A percentile compares a stretch with the other conserved stretches of the same genome.
Conservation (phyloP, 2,329 filamentous ascomycete genomes). For the Pestalotiopsis sp. region DNA sequence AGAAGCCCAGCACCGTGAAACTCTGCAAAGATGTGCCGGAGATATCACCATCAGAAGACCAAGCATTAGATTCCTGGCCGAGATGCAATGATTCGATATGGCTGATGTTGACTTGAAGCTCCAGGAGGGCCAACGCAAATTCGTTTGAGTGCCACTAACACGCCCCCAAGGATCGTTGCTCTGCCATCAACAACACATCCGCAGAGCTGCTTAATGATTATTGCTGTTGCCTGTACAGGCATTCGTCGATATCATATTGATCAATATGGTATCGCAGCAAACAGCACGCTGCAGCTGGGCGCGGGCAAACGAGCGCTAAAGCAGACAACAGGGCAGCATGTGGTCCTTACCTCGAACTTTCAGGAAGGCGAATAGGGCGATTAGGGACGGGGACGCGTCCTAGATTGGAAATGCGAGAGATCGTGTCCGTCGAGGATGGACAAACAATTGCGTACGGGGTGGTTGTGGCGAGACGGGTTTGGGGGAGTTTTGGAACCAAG, state of each 20-base stretch:
- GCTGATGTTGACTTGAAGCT: not conserved
- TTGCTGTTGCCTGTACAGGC: not conserved
- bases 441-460: not conserved
- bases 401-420: not conserved
- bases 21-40: no score
- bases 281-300: conserved; percentile 6
- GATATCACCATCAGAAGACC: not conserved
- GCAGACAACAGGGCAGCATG: conserved; percentile 16
- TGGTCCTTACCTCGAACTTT: conserved; percentile 16
- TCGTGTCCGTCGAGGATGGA: not conserved
- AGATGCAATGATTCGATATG: not conserved
- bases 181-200: no score
- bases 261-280: conserved; percentile 10
- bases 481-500: not conserved
- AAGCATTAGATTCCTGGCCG: not conserved
- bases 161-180: no score
- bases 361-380: conserved; percentile 3
- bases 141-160: no score
- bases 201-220: not conserved
- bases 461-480: not conserved
- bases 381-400: conserved; percentile 3
- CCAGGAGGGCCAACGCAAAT: not conserved
- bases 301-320: conserved; percentile 13
- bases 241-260: not conserved
- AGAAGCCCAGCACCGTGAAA: not conserved